Percentiles rank a stretch among this genome's conserved stretches.
Conservation (phyloP, 345 rosid genomes). For the Citrus mangshanensis region DNA sequence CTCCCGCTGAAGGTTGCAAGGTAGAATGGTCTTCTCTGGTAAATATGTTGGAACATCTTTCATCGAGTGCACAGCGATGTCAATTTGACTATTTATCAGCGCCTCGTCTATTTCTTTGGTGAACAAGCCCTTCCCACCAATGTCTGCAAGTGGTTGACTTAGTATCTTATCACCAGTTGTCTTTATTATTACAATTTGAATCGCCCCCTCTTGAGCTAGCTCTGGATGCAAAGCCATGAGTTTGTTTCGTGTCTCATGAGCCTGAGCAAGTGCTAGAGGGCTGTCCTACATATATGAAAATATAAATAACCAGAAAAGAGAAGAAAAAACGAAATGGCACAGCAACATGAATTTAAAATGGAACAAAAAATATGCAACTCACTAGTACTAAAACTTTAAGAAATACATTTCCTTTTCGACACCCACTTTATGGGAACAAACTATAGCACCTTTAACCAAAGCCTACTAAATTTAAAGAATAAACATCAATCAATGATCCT, state of each 20-base stretch:
- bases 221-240: constrained; percentile 73
- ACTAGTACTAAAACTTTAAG: not conserved
- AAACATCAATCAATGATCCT: not conserved
- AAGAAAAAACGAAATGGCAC: not conserved
- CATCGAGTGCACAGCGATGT: constrained; percentile 98
- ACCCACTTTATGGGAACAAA: not conserved
- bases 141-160: constrained; percentile 92
- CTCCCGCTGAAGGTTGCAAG: constrained; percentile 90
- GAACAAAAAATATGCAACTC: not conserved
- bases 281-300: constrained; percentile 50
- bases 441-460: not conserved
- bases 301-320: constrained; percentile 23
- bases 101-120: constrained; percentile 98
- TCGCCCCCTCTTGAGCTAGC: constrained; percentile 85
- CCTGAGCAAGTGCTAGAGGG: constrained; percentile 97
- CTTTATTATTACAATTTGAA: constrained; percentile 83
- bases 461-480: not conserved
- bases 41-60: constrained; percentile 96
- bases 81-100: constrained; percentile 71
- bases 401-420: not conserved
- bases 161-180: constrained; percentile 96
- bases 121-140: constrained; percentile 97
- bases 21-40: constrained; percentile 77
- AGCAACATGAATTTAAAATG: not conserved
- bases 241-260: constrained; percentile 83